These are phyloP conservation scores for Neurospora sp. DNA, from an alignment of 495 filamentous ascomycete species.

Conservation along the genomic window DNA sequence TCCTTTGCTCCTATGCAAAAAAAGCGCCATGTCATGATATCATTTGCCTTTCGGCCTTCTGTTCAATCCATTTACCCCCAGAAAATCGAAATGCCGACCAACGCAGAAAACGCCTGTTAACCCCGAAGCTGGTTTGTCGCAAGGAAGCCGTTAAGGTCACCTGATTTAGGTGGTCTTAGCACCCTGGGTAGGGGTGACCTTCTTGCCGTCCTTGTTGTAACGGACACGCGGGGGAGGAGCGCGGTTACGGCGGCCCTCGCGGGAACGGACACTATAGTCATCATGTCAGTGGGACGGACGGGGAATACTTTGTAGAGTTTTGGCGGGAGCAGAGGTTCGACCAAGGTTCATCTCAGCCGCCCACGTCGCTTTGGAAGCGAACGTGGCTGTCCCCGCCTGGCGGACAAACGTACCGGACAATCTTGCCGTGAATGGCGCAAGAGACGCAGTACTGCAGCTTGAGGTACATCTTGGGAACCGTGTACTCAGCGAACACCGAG, in stretches of 20 bases:
- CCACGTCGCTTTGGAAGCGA: slow-evolving; percentile 28
- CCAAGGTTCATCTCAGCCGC: slow-evolving; percentile 52
- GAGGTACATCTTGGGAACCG: slow-evolving; percentile 99
- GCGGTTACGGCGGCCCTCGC: slow-evolving; percentile 95
- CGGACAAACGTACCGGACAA: slow-evolving; percentile 81
- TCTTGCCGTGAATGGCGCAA: slow-evolving; percentile 99
- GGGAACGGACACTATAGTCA: slow-evolving; percentile 77
- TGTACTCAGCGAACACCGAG: slow-evolving; percentile 97
- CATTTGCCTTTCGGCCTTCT: slow-evolving; percentile 14
- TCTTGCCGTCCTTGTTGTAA: slow-evolving; percentile 99
- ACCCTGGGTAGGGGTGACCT: slow-evolving; percentile 81
- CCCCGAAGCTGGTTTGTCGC: slow-evolving; percentile 7
- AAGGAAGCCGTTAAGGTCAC: slow-evolving; percentile 3
- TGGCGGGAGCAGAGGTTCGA: slow-evolving; percentile 36
- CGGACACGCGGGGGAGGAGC: slow-evolving; percentile 92
- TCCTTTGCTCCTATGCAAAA: slow-evolving; percentile 13
- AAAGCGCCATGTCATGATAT: slow-evolving; percentile 16
- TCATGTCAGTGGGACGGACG: slow-evolving; percentile 25
- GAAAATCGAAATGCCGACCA: slow-evolving; percentile 18
- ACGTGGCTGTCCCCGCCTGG: slow-evolving; percentile 26
- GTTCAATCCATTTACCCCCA: slow-evolving; percentile 3
- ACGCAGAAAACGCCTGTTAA: slow-evolving; percentile 9
- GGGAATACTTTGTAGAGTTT: slow-evolving; percentile 11
- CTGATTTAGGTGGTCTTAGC: slow-evolving; percentile 29
- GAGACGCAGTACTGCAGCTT: slow-evolving; percentile 99